Conservation (phyloP, 495 filamentous ascomycete genomes). For the Letharia columbiana region DNA sequence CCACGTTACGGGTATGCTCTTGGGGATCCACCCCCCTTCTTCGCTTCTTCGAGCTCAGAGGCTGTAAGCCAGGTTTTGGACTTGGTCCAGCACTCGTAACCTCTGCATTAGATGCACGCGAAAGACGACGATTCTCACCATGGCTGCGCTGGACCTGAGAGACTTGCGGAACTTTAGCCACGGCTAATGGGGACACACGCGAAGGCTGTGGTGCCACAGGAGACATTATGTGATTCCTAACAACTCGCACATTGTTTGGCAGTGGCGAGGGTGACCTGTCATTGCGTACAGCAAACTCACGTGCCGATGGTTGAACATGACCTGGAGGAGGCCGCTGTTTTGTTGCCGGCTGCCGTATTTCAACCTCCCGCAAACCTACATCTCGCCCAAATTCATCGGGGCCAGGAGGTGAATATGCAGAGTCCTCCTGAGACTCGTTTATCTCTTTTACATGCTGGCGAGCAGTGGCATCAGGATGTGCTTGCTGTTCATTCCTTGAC, state of each 20-base stretch:
- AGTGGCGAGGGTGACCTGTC: constrained; percentile 15
- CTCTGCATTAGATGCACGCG: constrained; percentile 14
- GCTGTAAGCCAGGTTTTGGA: constrained; percentile 32
- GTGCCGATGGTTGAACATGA: constrained; percentile 7
- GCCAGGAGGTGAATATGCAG: constrained; percentile 44
- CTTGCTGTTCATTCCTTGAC: constrained; percentile 23
- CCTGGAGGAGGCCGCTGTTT: constrained; percentile 17
- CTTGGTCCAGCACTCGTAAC: constrained; percentile 25
- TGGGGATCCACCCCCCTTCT: constrained; percentile 36
- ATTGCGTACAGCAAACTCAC: constrained; percentile 18
- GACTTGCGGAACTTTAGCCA: constrained; percentile 50
- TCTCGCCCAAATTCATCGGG: constrained; percentile 22
- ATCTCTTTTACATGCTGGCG: constrained; percentile 15
- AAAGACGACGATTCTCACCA: constrained; percentile 10
- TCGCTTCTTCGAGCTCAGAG: constrained; percentile 40
- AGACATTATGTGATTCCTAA: constrained; percentile 55
- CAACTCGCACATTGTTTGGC: constrained; percentile 37
- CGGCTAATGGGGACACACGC: constrained; percentile 67
- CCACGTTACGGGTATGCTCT: constrained; percentile 28
- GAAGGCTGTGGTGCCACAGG: constrained; percentile 76
- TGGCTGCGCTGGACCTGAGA: constrained; percentile 25
- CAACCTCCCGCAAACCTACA: constrained; percentile 13
- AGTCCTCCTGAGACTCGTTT: constrained; percentile 32
- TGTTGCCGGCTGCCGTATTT: constrained; percentile 6
- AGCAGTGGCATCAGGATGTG: constrained; percentile 3